Conservation (phyloP, 2,329 filamentous ascomycete species). For the Fusarium algeriense region DNA sequence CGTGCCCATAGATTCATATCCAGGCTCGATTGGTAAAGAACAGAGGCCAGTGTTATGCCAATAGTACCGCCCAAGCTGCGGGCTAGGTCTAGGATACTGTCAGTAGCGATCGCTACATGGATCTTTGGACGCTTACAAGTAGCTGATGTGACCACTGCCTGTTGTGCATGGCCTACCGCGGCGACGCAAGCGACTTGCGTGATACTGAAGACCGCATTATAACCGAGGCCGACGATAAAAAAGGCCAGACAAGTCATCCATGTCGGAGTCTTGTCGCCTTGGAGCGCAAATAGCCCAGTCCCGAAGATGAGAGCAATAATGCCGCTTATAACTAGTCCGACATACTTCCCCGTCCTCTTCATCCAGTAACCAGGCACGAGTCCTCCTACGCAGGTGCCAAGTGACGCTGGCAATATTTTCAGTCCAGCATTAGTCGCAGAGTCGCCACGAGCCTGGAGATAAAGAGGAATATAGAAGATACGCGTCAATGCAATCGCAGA, state of each 20-base stretch:
- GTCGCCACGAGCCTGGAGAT: slow-evolving; percentile 77
- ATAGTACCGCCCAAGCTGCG: slow-evolving; percentile 15
- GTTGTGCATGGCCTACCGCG: slow-evolving; percentile 1
- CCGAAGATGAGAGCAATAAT: slow-evolving; percentile 52
- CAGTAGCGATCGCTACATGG: not conserved
- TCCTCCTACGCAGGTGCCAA: slow-evolving; percentile 75
- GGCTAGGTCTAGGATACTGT: not conserved
- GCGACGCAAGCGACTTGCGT: slow-evolving; percentile 18
- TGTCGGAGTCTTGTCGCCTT: not conserved
- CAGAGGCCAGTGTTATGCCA: slow-evolving; percentile 12
- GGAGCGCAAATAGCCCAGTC: slow-evolving; percentile 36
- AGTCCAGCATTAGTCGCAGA: slow-evolving; percentile 74
- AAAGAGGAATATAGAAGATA: slow-evolving; percentile 68
- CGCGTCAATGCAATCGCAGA: slow-evolving; percentile 80
- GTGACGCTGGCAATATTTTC: slow-evolving; percentile 74
- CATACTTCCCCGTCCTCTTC: slow-evolving; percentile 76
- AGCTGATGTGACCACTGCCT: slow-evolving; percentile 16
- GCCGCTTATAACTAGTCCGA: slow-evolving; percentile 55
- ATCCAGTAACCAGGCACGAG: slow-evolving; percentile 76
- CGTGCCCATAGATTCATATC: not conserved
- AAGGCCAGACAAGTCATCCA: slow-evolving; percentile 12
- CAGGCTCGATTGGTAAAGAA: slow-evolving; percentile 14
- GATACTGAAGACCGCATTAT: slow-evolving; percentile 73
- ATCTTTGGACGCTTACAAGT: not conserved
- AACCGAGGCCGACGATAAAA: slow-evolving; percentile 73